Evolutionary conservation across 805 yeast species (phyloP).

Genomic region (Jamesozyma gamospora): DNA sequence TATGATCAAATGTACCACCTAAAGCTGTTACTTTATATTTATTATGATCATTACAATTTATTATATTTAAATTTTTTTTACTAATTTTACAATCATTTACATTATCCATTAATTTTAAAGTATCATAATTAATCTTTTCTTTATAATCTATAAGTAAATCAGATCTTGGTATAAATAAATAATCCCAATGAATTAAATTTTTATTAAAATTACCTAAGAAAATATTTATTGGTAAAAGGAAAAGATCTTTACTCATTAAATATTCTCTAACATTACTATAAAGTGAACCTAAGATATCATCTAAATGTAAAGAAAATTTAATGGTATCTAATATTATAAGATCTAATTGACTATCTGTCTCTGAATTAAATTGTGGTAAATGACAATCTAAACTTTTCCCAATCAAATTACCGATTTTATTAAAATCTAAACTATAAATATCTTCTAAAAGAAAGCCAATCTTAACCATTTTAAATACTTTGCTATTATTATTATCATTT

Average conservation of each 20-base stretch:
- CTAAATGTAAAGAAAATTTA: slow-evolving; percentile 15
- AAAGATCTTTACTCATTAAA: slow-evolving; percentile 9
- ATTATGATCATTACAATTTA: slow-evolving; percentile 11
- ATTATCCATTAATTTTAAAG: neutral
- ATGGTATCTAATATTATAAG: slow-evolving; percentile 15
- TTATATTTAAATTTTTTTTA: neutral
- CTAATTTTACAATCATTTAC: neutral
- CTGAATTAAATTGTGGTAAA: slow-evolving; percentile 1
- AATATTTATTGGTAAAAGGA: slow-evolving; percentile 20
- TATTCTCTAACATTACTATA: slow-evolving; percentile 23
- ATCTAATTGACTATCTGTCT: slow-evolving; percentile 9
- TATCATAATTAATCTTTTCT: slow-evolving; percentile 1
- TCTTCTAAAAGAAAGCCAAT: slow-evolving; percentile 14
- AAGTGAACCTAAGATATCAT: slow-evolving; percentile 20
- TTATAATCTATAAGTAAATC: neutral
- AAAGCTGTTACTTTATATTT: slow-evolving; percentile 44
- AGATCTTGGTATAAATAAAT: slow-evolving; percentile 8
- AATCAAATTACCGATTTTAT: slow-evolving; percentile 2
- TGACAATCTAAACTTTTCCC: slow-evolving; percentile 2
- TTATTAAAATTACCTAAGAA: slow-evolving; percentile 11
- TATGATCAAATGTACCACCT: slow-evolving; percentile 96
- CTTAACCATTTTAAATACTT: neutral
- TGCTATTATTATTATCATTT: too few relatives aligned
- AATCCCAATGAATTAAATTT: slow-evolving; percentile 11
- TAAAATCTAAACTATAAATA: slow-evolving; percentile 6